Evolutionary conservation across 768 basidiomycete species (phyloP).

Genomic region (Trametes cingulata): DNA sequence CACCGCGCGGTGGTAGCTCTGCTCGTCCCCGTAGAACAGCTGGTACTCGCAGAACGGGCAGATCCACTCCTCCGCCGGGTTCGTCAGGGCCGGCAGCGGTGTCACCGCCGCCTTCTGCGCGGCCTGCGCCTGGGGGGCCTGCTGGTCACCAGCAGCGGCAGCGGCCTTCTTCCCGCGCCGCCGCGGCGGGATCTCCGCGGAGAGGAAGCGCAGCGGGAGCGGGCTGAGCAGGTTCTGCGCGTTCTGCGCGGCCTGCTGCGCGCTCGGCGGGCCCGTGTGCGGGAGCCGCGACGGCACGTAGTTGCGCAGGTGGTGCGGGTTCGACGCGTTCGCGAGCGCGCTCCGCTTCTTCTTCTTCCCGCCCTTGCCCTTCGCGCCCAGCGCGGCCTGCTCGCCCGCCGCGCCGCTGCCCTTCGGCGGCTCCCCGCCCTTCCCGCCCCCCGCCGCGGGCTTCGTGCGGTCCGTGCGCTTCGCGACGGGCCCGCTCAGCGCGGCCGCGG

Average conservation of each 20-base stretch:
- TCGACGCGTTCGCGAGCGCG: constrained; percentile 87
- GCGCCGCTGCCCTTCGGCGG: neutral
- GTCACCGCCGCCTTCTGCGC: constrained; percentile 23
- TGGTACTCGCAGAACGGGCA: constrained; percentile 94
- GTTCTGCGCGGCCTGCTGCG: constrained; percentile 41
- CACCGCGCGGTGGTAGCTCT: constrained; percentile 62
- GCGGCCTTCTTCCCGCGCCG: constrained; percentile 30
- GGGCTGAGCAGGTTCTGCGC: constrained; percentile 57
- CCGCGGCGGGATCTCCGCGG: constrained; percentile 63
- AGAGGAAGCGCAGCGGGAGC: constrained; percentile 63
- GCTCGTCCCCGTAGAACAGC: constrained; percentile 86
- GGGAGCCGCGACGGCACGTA: constrained; percentile 87
- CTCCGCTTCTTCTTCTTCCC: constrained; percentile 94
- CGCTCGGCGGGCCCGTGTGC: constrained; percentile 37
- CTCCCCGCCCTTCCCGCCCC: constrained; percentile 24
- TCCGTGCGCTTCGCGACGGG: constrained; percentile 40
- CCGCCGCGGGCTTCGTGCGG: constrained; percentile 35
- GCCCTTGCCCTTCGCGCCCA: constrained; percentile 27
- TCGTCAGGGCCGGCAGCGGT: constrained; percentile 41
- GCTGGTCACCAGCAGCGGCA: neutral
- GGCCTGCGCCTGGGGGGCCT: neutral
- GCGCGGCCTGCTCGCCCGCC: constrained; percentile 19
- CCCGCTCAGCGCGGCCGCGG: constrained; percentile 40
- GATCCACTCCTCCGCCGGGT: constrained; percentile 86
- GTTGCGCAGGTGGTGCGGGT: constrained; percentile 94